Percentiles rank a stretch among this genome's conserved stretches.
These are phyloP conservation scores for Backusella westeae DNA, from an alignment of 192 early-diverging fungal genomes.

Conservation along the genomic window DNA sequence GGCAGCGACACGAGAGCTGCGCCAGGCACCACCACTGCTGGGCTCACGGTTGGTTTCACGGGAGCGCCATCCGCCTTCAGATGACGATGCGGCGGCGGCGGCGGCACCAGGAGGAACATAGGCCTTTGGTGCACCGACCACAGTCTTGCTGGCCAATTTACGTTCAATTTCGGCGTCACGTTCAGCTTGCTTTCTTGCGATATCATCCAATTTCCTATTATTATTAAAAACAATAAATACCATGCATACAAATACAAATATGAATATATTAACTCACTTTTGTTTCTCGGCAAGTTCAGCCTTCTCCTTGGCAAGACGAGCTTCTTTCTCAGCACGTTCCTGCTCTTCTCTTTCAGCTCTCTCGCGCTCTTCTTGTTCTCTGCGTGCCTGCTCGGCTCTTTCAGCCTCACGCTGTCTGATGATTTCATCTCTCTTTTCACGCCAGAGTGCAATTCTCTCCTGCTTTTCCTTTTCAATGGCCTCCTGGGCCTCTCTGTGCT, in stretches of 20 bases:
- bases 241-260: too few species aligned
- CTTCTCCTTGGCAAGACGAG: constrained; percentile 43
- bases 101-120: not conserved
- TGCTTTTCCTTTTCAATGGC: constrained; percentile 75
- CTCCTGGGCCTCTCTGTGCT: constrained; percentile 52
- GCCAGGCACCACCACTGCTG: not conserved
- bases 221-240: not conserved
- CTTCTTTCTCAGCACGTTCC: constrained; percentile 44
- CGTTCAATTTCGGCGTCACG: constrained; percentile 49
- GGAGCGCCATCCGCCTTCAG: not conserved
- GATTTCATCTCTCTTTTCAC: constrained; percentile 53
- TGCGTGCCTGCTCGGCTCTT: constrained; percentile 35
- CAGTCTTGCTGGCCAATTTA: constrained; percentile 15
- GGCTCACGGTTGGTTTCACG: not conserved
- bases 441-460: constrained; percentile 60
- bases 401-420: constrained; percentile 35
- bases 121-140: not conserved
- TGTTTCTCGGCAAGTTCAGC: constrained; percentile 33
- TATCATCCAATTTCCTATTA: constrained; percentile 44
- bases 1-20: not conserved
- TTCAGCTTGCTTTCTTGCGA: constrained; percentile 47
- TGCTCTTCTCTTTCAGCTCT: constrained; percentile 42
- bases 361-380: constrained; percentile 42
- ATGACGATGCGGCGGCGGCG: not conserved
- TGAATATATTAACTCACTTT: not conserved